These are phyloP conservation scores for Alternaria infectoria DNA, from an alignment of 2,329 filamentous ascomycete species.

Conservation along the genomic window DNA sequence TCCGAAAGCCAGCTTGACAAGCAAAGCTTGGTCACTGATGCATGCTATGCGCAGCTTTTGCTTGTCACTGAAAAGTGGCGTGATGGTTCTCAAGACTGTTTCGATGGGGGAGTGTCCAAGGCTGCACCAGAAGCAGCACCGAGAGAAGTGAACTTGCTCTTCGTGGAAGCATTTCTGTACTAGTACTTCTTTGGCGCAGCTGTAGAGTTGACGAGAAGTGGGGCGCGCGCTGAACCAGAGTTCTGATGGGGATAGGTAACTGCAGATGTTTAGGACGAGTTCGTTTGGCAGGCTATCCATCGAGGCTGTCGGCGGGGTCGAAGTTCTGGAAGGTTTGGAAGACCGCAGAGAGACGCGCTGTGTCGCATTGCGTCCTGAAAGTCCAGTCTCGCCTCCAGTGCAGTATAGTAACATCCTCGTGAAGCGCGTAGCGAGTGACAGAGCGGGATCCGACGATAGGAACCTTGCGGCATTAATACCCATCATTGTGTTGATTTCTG, in stretches of 20 bases:
- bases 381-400: not conserved
- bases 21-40: not conserved
- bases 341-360: not conserved
- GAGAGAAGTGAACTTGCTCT: not conserved
- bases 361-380: not conserved
- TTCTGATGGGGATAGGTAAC: slow-evolving; percentile 1
- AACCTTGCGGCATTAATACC: not conserved
- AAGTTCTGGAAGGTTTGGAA: not conserved
- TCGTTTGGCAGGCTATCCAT: slow-evolving; percentile 7
- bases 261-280: slow-evolving; percentile 7
- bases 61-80: not conserved
- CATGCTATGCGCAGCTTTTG: not conserved
- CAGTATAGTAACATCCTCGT: not conserved
- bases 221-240: slow-evolving; percentile 6
- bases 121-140: slow-evolving; percentile 16
- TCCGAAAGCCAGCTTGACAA: not conserved
- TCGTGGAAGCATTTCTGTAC: slow-evolving; percentile 7
- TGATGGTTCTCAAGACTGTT: not conserved
- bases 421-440: not conserved
- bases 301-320: not conserved
- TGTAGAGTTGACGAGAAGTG: slow-evolving; percentile 3
- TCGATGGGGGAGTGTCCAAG: not conserved
- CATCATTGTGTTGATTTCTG: not conserved
- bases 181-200: slow-evolving; percentile 7
- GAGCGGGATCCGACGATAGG: not conserved